phyloP scores from a whole-genome alignment of 352 stramenopile species.

The Phytophthora cryptogea region DNA sequence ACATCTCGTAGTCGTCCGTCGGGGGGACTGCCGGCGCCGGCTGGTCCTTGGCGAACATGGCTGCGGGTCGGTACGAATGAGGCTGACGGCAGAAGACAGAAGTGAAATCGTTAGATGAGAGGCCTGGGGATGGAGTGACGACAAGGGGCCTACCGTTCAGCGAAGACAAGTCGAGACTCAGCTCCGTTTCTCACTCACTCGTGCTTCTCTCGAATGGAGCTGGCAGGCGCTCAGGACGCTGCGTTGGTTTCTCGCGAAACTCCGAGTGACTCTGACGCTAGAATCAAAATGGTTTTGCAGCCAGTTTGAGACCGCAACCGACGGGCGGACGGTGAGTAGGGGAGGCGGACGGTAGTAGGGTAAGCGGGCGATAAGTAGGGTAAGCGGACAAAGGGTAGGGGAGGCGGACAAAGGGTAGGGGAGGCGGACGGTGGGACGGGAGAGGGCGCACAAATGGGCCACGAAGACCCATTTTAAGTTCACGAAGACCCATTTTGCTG shows the following conservation, averaged over 20 bases:
- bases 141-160: conserved; percentile 2
- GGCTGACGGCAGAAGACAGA: neutral
- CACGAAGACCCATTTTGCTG: no score
- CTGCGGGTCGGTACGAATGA: conserved; percentile 28
- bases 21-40: conserved; percentile 32
- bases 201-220: conserved; percentile 42
- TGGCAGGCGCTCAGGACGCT: conserved; percentile 1
- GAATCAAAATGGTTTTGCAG: neutral
- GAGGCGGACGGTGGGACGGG: conserved; percentile 12
- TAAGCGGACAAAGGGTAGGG: no score
- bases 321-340: neutral
- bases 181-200: conserved; percentile 34
- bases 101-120: conserved; percentile 1
- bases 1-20: conserved; percentile 65
- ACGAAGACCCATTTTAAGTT: conserved; percentile 2
- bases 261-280: conserved; percentile 5
- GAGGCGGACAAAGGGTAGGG: conserved; percentile 1
- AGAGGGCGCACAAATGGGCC: conserved; percentile 12
- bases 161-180: conserved; percentile 7
- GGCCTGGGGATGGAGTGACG: no score
- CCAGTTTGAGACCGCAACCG: neutral
- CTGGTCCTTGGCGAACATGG: conserved; percentile 67
- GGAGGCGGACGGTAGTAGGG: conserved; percentile 6
- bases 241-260: conserved; percentile 38
- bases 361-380: no score